A percentile compares a stretch with the other conserved stretches of the same genome.
Conservation (phyloP, 2,329 filamentous ascomycete genomes). For the Botrytis cinerea region DNA sequence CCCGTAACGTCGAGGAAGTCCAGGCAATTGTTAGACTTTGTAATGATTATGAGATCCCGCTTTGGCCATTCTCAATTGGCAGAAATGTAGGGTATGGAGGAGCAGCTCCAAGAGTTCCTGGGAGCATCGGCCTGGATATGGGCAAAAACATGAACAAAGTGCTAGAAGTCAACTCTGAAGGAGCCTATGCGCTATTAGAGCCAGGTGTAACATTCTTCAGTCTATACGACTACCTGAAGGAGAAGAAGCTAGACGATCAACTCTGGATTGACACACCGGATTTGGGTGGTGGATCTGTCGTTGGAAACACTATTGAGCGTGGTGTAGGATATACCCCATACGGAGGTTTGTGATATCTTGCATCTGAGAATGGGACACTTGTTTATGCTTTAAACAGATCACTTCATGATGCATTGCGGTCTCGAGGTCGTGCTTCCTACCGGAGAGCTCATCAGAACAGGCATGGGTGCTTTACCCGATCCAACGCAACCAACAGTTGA, state of each 20-base stretch:
- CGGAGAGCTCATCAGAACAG: slow-evolving; percentile 50
- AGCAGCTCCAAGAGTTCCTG: slow-evolving; percentile 54
- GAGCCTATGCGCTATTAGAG: slow-evolving; percentile 54
- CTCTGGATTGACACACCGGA: slow-evolving; percentile 47
- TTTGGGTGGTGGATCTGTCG: slow-evolving; percentile 47
- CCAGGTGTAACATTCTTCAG: slow-evolving; percentile 57
- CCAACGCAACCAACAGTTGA: slow-evolving; percentile 21
- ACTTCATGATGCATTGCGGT: slow-evolving; percentile 47
- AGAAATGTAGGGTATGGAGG: slow-evolving; percentile 51
- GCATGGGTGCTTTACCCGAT: slow-evolving; percentile 48
- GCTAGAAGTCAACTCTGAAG: slow-evolving; percentile 52
- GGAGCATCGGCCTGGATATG: slow-evolving; percentile 54
- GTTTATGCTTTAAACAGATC: slow-evolving; percentile 36
- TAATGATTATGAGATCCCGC: slow-evolving; percentile 49
- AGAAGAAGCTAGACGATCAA: slow-evolving; percentile 45
- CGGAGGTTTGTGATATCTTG: slow-evolving; percentile 39
- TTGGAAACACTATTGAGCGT: slow-evolving; percentile 51
- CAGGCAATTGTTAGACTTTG: slow-evolving; percentile 48
- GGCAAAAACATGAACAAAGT: slow-evolving; percentile 56
- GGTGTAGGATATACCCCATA: slow-evolving; percentile 52
- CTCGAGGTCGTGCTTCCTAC: slow-evolving; percentile 50
- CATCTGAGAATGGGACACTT: neutral
- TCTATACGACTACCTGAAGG: slow-evolving; percentile 52
- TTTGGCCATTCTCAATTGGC: slow-evolving; percentile 50
- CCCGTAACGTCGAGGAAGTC: slow-evolving; percentile 47